Base-by-base conservation (phyloP, 352 stramenopile genomes). In the Globisporangium takayamanum region DNA sequence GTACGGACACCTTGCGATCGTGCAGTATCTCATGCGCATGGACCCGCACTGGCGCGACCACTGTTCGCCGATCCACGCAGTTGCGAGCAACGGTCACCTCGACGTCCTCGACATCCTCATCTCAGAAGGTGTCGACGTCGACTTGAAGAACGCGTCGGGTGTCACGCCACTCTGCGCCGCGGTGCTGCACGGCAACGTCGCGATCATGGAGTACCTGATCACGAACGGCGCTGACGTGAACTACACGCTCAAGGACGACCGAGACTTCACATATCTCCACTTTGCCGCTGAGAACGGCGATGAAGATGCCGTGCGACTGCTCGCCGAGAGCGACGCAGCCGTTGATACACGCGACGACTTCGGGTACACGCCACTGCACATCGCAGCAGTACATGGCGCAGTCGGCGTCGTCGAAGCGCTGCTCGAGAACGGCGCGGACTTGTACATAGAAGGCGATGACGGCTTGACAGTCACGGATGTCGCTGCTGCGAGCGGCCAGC, bases 201-300 rank as follows among this genome's bases (percentile, higher is more conserved):
- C 22, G 4, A 41, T 59, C 36, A 59, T 67, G 39, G 52, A 50
- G 49, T 63, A 55, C 25, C 36, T 67, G 26, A 45, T 67, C 18
- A 26, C 50, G 12, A 67, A 67, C 18, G 62, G 62, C 25, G 62
- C 62, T 1, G 36, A 67, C 15, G 62, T 67, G 41, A 55, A 64
- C 49, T 36, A 52, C 33, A 52, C 50, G 14, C 57, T 60, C 47
- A 56, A 68, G 36, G 46, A 54, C 6, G 63, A 63, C 30, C 60
- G 48, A 14, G 45, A 53, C 14, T 63, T 62, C 28, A 64, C 64
- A n/a, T 55, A 62, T 30, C 57, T 75, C 12, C 64, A 73, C 52
- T 63, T 66, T 36, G 68, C 68, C 3, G 59, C 62, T 6, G 68
- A 75, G 56, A 72, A 68, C 55, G 58, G 69, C 51, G 69, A 65